Evolutionary conservation across 2,329 filamentous ascomycete genomes (phyloP), one percentile per base, ranked within the genome.

Genomic region (Aspergillus oerlinghausenensis): DNA sequence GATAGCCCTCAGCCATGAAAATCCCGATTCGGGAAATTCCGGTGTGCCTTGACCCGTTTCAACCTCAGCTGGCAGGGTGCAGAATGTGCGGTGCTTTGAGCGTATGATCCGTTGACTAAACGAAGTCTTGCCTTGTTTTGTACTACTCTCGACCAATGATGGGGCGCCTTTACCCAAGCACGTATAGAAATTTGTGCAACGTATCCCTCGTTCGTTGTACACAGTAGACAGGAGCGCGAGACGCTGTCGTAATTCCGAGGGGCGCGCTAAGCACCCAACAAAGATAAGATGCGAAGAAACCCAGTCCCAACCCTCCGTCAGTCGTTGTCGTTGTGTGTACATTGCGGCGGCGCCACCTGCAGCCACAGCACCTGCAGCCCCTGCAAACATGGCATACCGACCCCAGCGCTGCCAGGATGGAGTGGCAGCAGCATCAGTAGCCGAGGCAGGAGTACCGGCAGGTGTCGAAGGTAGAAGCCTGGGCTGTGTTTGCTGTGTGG

Each of bases 261-360:
- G 86, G n/a, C 90, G 86, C 50, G 89, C 88, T 7, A 99, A 82
- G 67, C 91, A 95, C 2, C 92, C 91, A 1, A 97, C 90, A 67
- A 97, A 99, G 72, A 94, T 90, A 26, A 99, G 84, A 74, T 99
- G 94, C 38, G 90, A 94, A 17, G 88, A 85, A 14, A 90, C 90
- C 92, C 92, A 97, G 9, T 80, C 80, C 77, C 87, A 87, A 7
- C 92, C 89, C 58, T 88, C 82, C 2, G 82, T 84, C 59, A 97
- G 84, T 61, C 90, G 86, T 32, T 95, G 89, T 54, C 90, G 85
- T 66, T 94, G 92, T 66, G 89, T 80, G 77, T 96, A 97, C 10
- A 93, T 89, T 7, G 92, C 92, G 0, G 90, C 90, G 0, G 89
- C 88, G 7, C 90, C 90, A 0, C 89, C 92, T 1, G 88, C 89